A percentile compares a stretch with the other conserved stretches of the same genome.
Evolutionary conservation across 225 moss, liverwort and hornwort species (phyloP).

Genomic region (Neckera pumila): DNA sequence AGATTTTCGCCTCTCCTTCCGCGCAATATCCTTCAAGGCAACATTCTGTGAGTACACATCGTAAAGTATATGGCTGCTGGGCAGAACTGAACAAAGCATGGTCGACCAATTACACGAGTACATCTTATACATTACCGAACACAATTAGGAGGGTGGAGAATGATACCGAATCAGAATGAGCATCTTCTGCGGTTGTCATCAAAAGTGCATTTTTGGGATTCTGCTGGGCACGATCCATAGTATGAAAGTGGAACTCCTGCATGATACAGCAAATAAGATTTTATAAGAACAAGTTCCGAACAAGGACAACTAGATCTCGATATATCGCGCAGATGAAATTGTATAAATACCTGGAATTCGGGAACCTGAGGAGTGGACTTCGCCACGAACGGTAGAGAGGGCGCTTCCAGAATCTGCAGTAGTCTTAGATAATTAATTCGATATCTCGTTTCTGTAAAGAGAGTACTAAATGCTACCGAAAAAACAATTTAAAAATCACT

Average conservation of each 20-base stretch:
- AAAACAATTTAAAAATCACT: no score
- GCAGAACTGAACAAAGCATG: neutral
- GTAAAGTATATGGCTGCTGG: neutral
- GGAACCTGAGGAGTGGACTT: constrained; percentile 63
- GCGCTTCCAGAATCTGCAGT: constrained; percentile 69
- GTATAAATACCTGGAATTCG: constrained; percentile 62
- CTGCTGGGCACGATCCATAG: constrained; percentile 69
- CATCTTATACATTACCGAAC: neutral
- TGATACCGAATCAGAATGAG: constrained; percentile 14
- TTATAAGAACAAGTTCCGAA: neutral
- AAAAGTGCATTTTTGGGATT: constrained; percentile 31
- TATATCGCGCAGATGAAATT: no score
- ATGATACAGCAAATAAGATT: neutral
- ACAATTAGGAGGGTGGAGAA: neutral
- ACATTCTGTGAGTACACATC: neutral
- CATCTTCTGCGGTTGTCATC: constrained; percentile 9
- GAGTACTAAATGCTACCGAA: no score
- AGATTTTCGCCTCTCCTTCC: constrained; percentile 55
- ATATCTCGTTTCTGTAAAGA: neutral
- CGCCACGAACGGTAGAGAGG: constrained; percentile 9
- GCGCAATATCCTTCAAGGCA: constrained; percentile 18
- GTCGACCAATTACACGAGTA: neutral
- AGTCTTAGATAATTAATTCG: neutral
- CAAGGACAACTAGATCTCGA: neutral
- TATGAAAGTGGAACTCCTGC: constrained; percentile 80